These are phyloP conservation scores for Mycena crocata DNA, from an alignment of 768 basidiomycete genomes.

Conservation along the genomic window DNA sequence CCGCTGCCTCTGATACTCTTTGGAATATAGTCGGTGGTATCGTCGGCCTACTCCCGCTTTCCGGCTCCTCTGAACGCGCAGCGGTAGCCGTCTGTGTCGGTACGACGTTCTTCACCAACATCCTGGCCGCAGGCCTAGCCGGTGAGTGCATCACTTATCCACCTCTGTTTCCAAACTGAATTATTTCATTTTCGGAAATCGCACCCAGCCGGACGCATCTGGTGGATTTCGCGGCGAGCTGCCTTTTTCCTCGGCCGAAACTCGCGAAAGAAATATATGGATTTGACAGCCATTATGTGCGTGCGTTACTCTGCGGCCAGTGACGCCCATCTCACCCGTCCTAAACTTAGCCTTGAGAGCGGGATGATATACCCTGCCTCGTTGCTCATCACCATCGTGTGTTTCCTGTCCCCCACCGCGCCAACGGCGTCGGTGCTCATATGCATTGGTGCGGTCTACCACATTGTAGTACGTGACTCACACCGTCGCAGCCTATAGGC, in stretches of 20 bases:
- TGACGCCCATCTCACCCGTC: too few relatives aligned
- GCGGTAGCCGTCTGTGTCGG: background rate
- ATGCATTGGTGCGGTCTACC: too few relatives aligned
- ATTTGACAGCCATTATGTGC: constrained; percentile 19
- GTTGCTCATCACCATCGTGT: background rate
- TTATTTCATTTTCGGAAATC: too few relatives aligned
- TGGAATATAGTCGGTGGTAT: constrained; percentile 11
- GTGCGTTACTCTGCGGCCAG: too few relatives aligned
- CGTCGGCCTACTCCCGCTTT: constrained; percentile 5
- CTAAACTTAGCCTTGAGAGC: too few relatives aligned
- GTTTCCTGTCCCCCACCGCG: background rate
- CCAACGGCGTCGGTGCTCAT: background rate
- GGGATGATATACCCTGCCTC: background rate
- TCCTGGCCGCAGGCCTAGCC: background rate
- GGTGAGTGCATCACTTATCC: constrained; percentile 2
- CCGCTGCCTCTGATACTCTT: background rate
- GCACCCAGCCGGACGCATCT: constrained; percentile 24
- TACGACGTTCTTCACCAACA: constrained; percentile 14
- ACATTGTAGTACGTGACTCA: too few relatives aligned
- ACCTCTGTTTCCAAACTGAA: too few relatives aligned
- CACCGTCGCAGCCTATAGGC: too few relatives aligned
- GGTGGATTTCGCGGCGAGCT: constrained; percentile 15
- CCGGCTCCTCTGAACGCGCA: constrained; percentile 11
- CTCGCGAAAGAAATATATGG: constrained; percentile 5
- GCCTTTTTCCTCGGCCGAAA: background rate